A percentile compares a stretch with the other conserved stretches of the same genome.
Conservation (phyloP, 2,329 filamentous ascomycete species). For the Exutisphaerella laricina region DNA sequence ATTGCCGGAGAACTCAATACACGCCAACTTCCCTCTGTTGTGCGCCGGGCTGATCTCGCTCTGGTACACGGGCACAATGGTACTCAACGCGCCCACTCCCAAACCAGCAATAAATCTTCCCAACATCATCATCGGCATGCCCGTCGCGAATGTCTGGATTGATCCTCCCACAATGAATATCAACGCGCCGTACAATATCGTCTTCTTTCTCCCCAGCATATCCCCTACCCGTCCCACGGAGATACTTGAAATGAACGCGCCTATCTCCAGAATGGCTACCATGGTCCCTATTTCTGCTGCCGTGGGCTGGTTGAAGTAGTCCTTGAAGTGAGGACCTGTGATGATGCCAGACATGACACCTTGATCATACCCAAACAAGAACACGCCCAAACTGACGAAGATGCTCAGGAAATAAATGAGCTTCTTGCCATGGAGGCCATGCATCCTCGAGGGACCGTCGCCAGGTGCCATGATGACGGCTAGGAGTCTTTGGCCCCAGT, state of each 20-base stretch:
- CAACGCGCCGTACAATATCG: slow-evolving; percentile 88
- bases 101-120: slow-evolving; percentile 48
- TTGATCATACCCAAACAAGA: slow-evolving; percentile 85
- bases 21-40: slow-evolving; percentile 89
- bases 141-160: slow-evolving; percentile 72
- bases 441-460: slow-evolving; percentile 63
- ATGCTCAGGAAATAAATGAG: slow-evolving; percentile 63
- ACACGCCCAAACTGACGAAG: slow-evolving; percentile 60
- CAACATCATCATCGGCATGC: slow-evolving; percentile 78
- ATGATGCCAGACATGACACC: slow-evolving; percentile 70
- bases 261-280: slow-evolving; percentile 93
- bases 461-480: slow-evolving; percentile 79
- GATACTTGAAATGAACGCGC: slow-evolving; percentile 84
- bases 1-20: slow-evolving; percentile 97
- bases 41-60: slow-evolving; percentile 75
- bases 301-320: slow-evolving; percentile 87
- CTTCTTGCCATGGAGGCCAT: slow-evolving; percentile 93
- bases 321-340: slow-evolving; percentile 80
- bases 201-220: slow-evolving; percentile 79
- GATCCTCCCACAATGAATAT: slow-evolving; percentile 82
- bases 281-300: slow-evolving; percentile 88
- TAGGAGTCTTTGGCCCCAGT: slow-evolving; percentile 63
- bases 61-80: slow-evolving; percentile 51
- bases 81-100: slow-evolving; percentile 47
- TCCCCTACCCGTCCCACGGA: slow-evolving; percentile 84